Evolutionary conservation across 192 early-diverging fungal genomes (phyloP).

Genomic region (Mortierella hygrophila): DNA sequence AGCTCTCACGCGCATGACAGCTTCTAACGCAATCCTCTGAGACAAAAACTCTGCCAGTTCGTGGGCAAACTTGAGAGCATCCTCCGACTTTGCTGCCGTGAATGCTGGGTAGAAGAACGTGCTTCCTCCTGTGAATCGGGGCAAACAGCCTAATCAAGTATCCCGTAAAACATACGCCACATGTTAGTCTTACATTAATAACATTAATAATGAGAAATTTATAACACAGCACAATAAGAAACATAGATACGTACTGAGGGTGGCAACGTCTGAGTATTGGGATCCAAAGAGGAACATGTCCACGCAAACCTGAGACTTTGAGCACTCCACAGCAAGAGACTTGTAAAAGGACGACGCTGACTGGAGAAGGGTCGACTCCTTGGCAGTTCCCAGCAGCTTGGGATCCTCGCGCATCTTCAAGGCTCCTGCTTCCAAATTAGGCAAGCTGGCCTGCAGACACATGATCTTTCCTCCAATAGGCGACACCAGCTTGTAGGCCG

Average conservation of each 20-base stretch:
- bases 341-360: slow-evolving; percentile 94
- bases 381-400: slow-evolving; percentile 90
- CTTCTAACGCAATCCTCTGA: slow-evolving; percentile 87
- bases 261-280: slow-evolving; percentile 91
- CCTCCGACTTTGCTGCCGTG: slow-evolving; percentile 84
- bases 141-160: slow-evolving; percentile 67
- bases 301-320: slow-evolving; percentile 87
- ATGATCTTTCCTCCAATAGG: slow-evolving; percentile 93
- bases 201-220: not conserved
- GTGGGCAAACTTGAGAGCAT: slow-evolving; percentile 84
- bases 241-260: slow-evolving; percentile 71
- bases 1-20: slow-evolving; percentile 93
- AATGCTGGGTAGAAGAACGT: slow-evolving; percentile 93
- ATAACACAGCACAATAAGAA: not conserved
- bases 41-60: slow-evolving; percentile 88
- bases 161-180: not conserved
- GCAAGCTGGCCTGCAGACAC: slow-evolving; percentile 83
- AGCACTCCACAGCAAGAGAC: slow-evolving; percentile 91
- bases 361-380: slow-evolving; percentile 86
- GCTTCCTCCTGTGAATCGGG: slow-evolving; percentile 91
- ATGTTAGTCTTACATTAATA: not conserved
- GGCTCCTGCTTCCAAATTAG: slow-evolving; percentile 83
- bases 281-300: slow-evolving; percentile 91
- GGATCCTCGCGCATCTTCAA: slow-evolving; percentile 89
- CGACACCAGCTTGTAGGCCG: slow-evolving; percentile 84